Percentiles rank a stretch among this genome's conserved stretches.
These are phyloP conservation scores for Paracoccidioides lutzii DNA, from an alignment of 2,329 filamentous ascomycete genomes.

Conservation along the genomic window DNA sequence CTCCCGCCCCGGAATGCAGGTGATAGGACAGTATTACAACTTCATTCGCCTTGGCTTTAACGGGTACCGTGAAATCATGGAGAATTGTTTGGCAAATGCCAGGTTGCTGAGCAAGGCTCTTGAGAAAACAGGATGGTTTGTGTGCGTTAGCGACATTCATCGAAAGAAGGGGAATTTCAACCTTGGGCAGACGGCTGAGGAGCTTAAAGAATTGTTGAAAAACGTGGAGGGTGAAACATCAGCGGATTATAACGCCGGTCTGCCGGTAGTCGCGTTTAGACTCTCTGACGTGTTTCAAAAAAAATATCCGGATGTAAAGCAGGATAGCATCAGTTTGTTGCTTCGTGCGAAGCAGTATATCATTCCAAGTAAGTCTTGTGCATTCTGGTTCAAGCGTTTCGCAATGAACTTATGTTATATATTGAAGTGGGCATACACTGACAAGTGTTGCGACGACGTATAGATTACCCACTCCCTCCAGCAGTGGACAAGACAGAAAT, in stretches of 20 bases:
- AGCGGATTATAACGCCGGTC: conserved; percentile 49
- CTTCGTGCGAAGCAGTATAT: conserved; percentile 57
- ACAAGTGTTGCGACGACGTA: neutral
- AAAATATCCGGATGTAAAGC: conserved; percentile 50
- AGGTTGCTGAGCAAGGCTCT: conserved; percentile 50
- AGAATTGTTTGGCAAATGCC: conserved; percentile 53
- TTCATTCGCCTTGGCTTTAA: conserved; percentile 56
- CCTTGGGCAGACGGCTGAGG: conserved; percentile 20
- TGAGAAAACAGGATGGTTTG: conserved; percentile 55
- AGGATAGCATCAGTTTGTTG: conserved; percentile 50
- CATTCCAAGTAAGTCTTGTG: conserved; percentile 42
- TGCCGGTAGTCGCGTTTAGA: conserved; percentile 56
- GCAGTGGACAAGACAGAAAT: conserved; percentile 51
- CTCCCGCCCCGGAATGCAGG: conserved; percentile 54
- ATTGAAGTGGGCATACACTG: neutral
- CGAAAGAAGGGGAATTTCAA: conserved; percentile 39
- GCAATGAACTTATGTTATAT: neutral
- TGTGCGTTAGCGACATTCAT: conserved; percentile 53
- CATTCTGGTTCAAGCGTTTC: neutral
- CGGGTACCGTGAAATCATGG: conserved; percentile 51
- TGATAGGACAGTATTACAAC: conserved; percentile 62
- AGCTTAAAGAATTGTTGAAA: conserved; percentile 29
- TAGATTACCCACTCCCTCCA: conserved; percentile 53
- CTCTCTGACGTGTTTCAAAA: conserved; percentile 49
- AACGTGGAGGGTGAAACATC: conserved; percentile 38